Percentiles rank a stretch among this genome's conserved stretches.
Conservation (phyloP, 805 yeast genomes). For the Candida koratica region DNA sequence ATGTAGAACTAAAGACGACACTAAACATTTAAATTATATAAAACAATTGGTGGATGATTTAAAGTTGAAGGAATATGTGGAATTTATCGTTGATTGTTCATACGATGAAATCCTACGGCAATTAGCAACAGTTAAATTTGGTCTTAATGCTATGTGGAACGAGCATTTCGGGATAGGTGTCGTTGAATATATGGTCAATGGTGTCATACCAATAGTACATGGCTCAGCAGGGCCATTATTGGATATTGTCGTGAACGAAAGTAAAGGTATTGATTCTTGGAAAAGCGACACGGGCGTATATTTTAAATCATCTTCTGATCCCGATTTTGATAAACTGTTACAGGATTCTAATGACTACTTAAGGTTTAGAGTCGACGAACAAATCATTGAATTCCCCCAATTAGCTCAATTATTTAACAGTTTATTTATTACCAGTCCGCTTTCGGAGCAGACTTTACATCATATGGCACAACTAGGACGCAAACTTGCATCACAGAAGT, state of each 20-base stretch:
- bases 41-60: constrained; percentile 34
- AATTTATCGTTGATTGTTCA: constrained; percentile 70
- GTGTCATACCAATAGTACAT: constrained; percentile 84
- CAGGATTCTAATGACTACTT: background rate
- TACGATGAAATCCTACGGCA: constrained; percentile 56
- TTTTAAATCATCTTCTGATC: constrained; percentile 67
- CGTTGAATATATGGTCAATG: constrained; percentile 86
- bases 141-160: constrained; percentile 98
- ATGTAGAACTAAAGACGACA: constrained; percentile 68
- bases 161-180: constrained; percentile 98
- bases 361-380: background rate
- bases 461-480: constrained; percentile 45
- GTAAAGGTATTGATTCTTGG: constrained; percentile 17
- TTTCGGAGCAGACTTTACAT: constrained; percentile 29
- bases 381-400: constrained; percentile 30
- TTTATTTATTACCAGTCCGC: constrained; percentile 35
- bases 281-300: constrained; percentile 68
- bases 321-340: constrained; percentile 46
- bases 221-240: constrained; percentile 92
- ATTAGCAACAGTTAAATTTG: constrained; percentile 59
- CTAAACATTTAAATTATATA: constrained; percentile 50
- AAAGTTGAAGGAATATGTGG: constrained; percentile 32
- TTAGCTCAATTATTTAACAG: constrained; percentile 48
- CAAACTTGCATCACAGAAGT: constrained; percentile 45
- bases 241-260: constrained; percentile 63